Evolutionary conservation across 306 rosid species (phyloP), one percentile per base, ranked within the genome.

Genomic region (Geum urbanum): DNA sequence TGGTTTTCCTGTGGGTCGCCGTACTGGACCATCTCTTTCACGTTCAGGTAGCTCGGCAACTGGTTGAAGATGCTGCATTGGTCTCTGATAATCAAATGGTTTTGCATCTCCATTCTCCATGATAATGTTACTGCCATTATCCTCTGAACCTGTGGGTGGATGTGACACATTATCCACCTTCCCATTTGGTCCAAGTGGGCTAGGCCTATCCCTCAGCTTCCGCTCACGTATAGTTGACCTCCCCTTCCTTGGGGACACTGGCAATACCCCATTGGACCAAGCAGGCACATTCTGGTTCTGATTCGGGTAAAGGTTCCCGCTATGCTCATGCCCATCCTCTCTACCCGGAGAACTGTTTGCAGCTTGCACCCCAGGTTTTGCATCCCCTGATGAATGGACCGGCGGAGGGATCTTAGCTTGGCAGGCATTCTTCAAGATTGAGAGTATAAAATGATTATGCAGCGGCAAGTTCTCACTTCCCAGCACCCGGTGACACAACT

Each of bases 171-270:
- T 79, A 45, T 91, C 90, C 11, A 80, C 83, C 86, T 89, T 91
- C 79, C 96, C 97, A 83, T 91, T 95, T 51, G 92, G 97, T 70
- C 99, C 99, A 73, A 91, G 97, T 46, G 92, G 96, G 77, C 99
- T 95, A 64, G 92, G 95, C 71, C 99, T 87, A 79, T 94, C 99
- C 83, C 83, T 85, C 52, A 66, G 83, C 91, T 83, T 95, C 73
- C 95, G 85, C 16, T 90, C 97, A 5, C 91, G 96, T 55, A 84
- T 76, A 22, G 71, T 85, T 12, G 92, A 76, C 76, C 97, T 76
- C 40, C 84, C 82, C 87, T 89, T 94, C 9, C 88, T 85, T 3
- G 95, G 91, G 67, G 97, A 91, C 27, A 52, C 72, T 0, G 91
- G 86, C 77, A 91, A 73, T 80, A 82, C 95, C 69, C 99, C 99